Base-by-base conservation (phyloP, 208 protist species). In the Leishmania lainsoni region DNA sequence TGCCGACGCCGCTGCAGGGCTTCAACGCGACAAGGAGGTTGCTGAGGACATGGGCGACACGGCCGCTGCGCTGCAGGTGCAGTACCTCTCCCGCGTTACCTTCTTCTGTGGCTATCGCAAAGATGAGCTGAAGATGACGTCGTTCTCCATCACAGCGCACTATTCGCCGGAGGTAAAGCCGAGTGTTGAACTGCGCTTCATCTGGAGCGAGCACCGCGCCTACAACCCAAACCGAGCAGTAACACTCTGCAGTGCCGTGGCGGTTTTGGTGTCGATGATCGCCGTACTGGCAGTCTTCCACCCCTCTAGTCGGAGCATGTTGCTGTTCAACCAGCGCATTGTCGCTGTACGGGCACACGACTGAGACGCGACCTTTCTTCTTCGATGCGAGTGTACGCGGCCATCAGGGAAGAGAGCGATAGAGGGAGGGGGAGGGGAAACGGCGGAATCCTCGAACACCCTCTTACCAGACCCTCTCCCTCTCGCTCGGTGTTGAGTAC, bases 61-160 rank as follows among this genome's bases (percentile, higher is more conserved):
- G 14, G 63, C 26, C 9, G 51, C 61, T 49, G 76, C 20, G 5
- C 59, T 32, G 20, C 42, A 42, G 69, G 51, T 90, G 45, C 82
- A 87, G 22, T 93, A 88, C 61, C 80, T 96, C 5, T 70, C 84
- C 1, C 66, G 65, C 5, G 66, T 96, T 14, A 75, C 32, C 2
- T 93, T 95, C 52, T 80, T 81, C 74, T 94, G 94, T 76, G 93
- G 93, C 20, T 97, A 89, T 71, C 93, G 91, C 65, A 83, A 48
- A 1, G 87, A 88, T 2, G 89, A 89, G 3, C 83, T 87, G 42
- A 89, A 83, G 63, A 72, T 97, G 29, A 97, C 93, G 49, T 87
- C 84, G 29, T 93, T 93, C 69, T 17, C 56, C 29, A 79, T 88
- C 32, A 65, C 82, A 48, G 77, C 78, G 39, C 72, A 75, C 4